Percentiles rank a stretch among this genome's conserved stretches.
phyloP scores from a whole-genome alignment of 257 asterid genomes.

The Plantago ovata region DNA sequence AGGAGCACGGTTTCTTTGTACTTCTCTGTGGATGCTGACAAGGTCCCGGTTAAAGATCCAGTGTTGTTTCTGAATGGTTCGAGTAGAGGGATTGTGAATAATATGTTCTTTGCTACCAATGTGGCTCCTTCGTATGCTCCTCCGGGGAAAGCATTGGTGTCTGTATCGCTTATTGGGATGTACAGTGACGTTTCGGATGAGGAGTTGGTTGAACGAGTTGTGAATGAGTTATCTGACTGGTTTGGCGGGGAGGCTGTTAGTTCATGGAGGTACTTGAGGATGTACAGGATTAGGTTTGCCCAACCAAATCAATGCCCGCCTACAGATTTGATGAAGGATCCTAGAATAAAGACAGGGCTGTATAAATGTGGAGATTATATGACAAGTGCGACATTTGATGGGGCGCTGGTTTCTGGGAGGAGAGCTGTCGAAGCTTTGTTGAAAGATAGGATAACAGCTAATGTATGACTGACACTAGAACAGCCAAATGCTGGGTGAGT shows the following conservation, averaged over 20 bases:
- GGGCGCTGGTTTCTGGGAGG: slow-evolving; percentile 90
- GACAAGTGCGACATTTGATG: slow-evolving; percentile 88
- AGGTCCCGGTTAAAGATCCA: slow-evolving; percentile 64
- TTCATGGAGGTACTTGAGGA: slow-evolving; percentile 63
- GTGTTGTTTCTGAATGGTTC: slow-evolving; percentile 74
- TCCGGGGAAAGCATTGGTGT: slow-evolving; percentile 67
- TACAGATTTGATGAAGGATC: slow-evolving; percentile 67
- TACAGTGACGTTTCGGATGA: slow-evolving; percentile 46
- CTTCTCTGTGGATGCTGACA: slow-evolving; percentile 50
- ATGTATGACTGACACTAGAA: slow-evolving; percentile 28
- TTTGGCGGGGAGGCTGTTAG: slow-evolving; percentile 55
- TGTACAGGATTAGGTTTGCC: slow-evolving; percentile 70
- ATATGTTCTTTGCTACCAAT: slow-evolving; percentile 85
- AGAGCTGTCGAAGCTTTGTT: slow-evolving; percentile 81
- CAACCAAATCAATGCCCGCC: slow-evolving; percentile 94
- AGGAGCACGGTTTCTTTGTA: slow-evolving; percentile 81
- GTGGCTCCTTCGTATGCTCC: slow-evolving; percentile 83
- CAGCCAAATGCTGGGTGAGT: slow-evolving; percentile 1
- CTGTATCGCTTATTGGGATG: slow-evolving; percentile 67
- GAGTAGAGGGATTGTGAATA: slow-evolving; percentile 73
- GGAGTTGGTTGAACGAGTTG: slow-evolving; percentile 54
- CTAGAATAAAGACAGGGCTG: slow-evolving; percentile 50
- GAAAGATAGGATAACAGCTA: slow-evolving; percentile 42
- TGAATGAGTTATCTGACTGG: slow-evolving; percentile 69
- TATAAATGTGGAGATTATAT: slow-evolving; percentile 88